A percentile compares a stretch with the other conserved stretches of the same genome.
Evolutionary conservation across 2,329 filamentous ascomycete genomes (phyloP).

Genomic region (Clarireedia sp.): DNA sequence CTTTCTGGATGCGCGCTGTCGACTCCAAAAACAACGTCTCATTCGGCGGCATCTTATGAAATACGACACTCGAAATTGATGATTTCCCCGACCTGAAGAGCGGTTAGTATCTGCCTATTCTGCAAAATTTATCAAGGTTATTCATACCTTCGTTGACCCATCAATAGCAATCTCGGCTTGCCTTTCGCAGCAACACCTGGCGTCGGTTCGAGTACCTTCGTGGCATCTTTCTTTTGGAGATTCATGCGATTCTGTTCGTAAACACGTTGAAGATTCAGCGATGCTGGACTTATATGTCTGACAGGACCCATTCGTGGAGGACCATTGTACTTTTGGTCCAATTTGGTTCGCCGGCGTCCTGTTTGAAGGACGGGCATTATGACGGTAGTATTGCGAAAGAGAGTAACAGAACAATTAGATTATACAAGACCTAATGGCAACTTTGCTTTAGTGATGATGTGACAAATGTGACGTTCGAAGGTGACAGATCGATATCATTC

Average conservation of each 20-base stretch:
- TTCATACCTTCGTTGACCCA: constrained; percentile 85
- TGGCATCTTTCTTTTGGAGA: constrained; percentile 38
- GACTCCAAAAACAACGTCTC: constrained; percentile 96
- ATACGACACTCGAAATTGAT: constrained; percentile 97
- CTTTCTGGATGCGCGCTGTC: constrained; percentile 87
- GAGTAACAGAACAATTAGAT: constrained; percentile 1
- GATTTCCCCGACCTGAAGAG: constrained; percentile 82
- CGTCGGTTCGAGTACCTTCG: constrained; percentile 40
- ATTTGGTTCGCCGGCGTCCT: constrained; percentile 25
- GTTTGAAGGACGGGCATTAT: constrained; percentile 25
- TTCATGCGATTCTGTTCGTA: constrained; percentile 52
- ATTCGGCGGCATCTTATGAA: constrained; percentile 92
- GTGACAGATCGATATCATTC: background rate
- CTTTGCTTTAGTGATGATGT: constrained; percentile 15
- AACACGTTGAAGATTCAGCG: constrained; percentile 56
- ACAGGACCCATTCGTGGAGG: constrained; percentile 30
- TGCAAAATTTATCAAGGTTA: background rate
- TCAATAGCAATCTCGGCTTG: constrained; percentile 81
- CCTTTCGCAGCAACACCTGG: constrained; percentile 43
- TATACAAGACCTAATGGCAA: constrained; percentile 12
- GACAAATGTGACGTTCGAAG: background rate
- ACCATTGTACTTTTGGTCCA: constrained; percentile 26
- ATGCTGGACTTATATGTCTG: constrained; percentile 45
- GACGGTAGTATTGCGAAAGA: constrained; percentile 5
- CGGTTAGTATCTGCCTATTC: constrained; percentile 16